Evolutionary conservation across 1,139 yeast genomes (phyloP), one percentile per base, ranked within the genome.

Genomic region (Petasospora rhodanensis): DNA sequence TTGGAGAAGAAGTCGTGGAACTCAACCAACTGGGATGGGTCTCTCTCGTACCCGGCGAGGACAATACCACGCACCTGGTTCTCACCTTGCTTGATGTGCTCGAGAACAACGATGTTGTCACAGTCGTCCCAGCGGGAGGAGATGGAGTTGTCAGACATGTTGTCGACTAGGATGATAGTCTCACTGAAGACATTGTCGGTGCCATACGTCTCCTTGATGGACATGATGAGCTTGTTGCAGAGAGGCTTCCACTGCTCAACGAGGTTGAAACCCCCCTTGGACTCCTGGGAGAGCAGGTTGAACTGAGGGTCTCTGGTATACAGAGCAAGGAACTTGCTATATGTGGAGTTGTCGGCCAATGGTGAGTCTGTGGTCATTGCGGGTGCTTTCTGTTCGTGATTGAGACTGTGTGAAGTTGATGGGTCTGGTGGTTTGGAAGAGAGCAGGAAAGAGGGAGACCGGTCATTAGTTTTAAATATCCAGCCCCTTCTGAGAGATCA

Each of bases 1-100:
- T 44, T 51, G 12, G 58, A 41, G 35, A 63, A 59, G 66, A 66
- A 63, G 28, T 59, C 55, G 34, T 57, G 61, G 37, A 62, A 63
- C 26, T 37, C 38, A 26, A 19, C 30, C 12, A 31, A 25, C 16
- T 16, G 27, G 12, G 35, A 30, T 18, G 34, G 36, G 22, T 37
- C 41, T 3, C 21, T 21, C 4, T 34, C 29, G 22, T 37, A 34
- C 6, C 30, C 27, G 13, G 26, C 41, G 13, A 34, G 23, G 13
- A 37, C 29, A 9, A 37, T 28, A 21, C 41, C 41, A 25, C 41
- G 32, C 14, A 27, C 18, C 23, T 37, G 41, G 13, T 12, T 14
- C 28, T 37, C 41, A 4, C 34, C 41, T 6, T 20, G 18, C 18
- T 32, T 34, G n/a, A 7, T 16, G 19, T 29, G 24, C 31, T 37